Evolutionary conservation across 2,329 filamentous ascomycete species (phyloP).

Genomic region (Verticillium zaregamsianum): DNA sequence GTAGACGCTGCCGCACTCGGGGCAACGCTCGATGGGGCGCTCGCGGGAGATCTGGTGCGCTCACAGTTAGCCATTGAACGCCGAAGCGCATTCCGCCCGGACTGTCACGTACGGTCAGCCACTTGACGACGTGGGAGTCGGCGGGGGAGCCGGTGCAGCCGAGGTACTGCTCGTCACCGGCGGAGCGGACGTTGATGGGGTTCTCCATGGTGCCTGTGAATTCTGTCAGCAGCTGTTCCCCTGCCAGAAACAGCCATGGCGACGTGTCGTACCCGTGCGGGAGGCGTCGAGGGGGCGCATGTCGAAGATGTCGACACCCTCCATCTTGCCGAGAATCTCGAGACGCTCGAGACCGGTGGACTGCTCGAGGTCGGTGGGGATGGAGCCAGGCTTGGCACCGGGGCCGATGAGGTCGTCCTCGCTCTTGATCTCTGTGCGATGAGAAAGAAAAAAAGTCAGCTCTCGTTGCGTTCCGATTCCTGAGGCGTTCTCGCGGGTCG

Average conservation of each 20-base stretch:
- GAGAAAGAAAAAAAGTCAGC: background rate
- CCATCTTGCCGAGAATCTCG: constrained; percentile 98
- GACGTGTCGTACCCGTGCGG: constrained; percentile 61
- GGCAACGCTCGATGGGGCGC: constrained; percentile 90
- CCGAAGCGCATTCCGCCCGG: background rate
- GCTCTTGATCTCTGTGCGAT: constrained; percentile 68
- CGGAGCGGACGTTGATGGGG: constrained; percentile 86
- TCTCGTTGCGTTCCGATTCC: background rate
- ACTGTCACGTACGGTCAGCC: constrained; percentile 71
- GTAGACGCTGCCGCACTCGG: constrained; percentile 93
- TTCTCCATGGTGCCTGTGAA: constrained; percentile 76
- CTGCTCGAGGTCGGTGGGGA: constrained; percentile 94
- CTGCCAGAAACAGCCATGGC: background rate
- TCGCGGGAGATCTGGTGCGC: constrained; percentile 69
- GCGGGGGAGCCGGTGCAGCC: constrained; percentile 93
- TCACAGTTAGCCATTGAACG: constrained; percentile 3
- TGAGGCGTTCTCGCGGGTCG: background rate
- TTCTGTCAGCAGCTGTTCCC: background rate
- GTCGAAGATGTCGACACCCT: constrained; percentile 96
- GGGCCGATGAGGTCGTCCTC: constrained; percentile 81
- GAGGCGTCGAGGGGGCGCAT: constrained; percentile 94
- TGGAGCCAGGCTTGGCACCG: constrained; percentile 74
- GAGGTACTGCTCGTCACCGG: constrained; percentile 92
- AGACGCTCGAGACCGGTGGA: constrained; percentile 96
- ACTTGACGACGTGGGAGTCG: constrained; percentile 86